Conservation (phyloP, 1,139 yeast genomes). For the Suhomyces panamericanus region DNA sequence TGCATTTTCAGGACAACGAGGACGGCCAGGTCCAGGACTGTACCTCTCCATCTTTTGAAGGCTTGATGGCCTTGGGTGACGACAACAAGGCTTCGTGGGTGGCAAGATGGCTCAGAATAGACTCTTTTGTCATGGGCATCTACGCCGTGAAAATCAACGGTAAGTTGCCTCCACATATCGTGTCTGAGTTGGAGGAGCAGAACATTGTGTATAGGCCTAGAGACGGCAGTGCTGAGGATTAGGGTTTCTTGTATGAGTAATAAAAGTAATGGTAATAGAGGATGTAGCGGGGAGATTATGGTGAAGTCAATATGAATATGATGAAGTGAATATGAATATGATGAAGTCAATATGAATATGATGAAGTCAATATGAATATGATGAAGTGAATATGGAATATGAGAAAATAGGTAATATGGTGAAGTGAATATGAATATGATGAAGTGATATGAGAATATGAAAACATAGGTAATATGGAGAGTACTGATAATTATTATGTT, state of each 20-base stretch:
- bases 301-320: too few species aligned
- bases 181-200: constrained; percentile 67
- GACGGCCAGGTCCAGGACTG: constrained; percentile 85
- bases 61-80: constrained; percentile 86
- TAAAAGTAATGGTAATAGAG: neutral
- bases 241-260: constrained; percentile 4
- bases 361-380: too few species aligned
- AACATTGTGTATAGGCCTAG: constrained; percentile 89
- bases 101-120: constrained; percentile 93
- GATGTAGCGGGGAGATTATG: too few species aligned
- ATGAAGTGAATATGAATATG: too few species aligned
- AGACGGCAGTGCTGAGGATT: constrained; percentile 92
- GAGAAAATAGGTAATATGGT: too few species aligned
- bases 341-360: too few species aligned
- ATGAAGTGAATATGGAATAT: too few species aligned
- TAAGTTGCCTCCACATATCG: constrained; percentile 82
- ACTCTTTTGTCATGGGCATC: constrained; percentile 83
- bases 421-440: too few species aligned
- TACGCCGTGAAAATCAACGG: constrained; percentile 95
- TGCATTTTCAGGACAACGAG: constrained; percentile 77
- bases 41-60: constrained; percentile 96
- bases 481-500: too few species aligned
- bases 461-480: too few species aligned
- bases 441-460: too few species aligned
- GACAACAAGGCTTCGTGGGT: constrained; percentile 89